Evolutionary conservation across 352 stramenopile species (phyloP).

Genomic region (Hyaloperonospora brassicae): DNA sequence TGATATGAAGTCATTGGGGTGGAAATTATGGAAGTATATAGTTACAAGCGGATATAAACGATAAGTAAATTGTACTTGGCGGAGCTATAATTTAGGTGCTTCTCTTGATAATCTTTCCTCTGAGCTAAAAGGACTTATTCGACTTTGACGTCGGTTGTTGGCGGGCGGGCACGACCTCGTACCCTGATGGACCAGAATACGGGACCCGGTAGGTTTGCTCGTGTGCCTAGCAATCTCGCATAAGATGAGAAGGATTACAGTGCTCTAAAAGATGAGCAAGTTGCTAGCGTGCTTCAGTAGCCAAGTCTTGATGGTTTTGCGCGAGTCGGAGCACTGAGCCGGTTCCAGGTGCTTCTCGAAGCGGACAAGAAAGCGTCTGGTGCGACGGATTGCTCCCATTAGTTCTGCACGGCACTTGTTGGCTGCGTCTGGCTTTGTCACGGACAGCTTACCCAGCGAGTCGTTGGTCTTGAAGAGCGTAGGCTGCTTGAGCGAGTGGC

Average conservation of each 20-base stretch:
- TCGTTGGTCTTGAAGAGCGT: too few species aligned
- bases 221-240: not conserved
- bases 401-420: not conserved
- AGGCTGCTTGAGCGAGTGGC: not conserved
- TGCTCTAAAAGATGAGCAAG: constrained; percentile 1
- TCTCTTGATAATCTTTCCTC: constrained; percentile 1
- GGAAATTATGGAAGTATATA: not conserved
- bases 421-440: not conserved
- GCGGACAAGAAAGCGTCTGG: not conserved
- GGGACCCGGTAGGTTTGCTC: not conserved
- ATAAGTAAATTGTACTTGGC: too few species aligned
- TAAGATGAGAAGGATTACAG: constrained; percentile 1
- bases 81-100: not conserved
- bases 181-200: too few species aligned
- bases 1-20: constrained; percentile 2
- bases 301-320: not conserved
- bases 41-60: too few species aligned
- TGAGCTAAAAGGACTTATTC: not conserved
- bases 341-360: not conserved
- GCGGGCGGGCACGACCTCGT: too few species aligned
- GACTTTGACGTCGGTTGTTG: not conserved
- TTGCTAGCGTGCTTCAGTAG: not conserved
- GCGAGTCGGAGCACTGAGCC: constrained; percentile 1
- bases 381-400: not conserved
- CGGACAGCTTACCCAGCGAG: too few species aligned